These are phyloP conservation scores for Cornus florida DNA, from an alignment of 148 eudicot species.

Conservation along the genomic window DNA sequence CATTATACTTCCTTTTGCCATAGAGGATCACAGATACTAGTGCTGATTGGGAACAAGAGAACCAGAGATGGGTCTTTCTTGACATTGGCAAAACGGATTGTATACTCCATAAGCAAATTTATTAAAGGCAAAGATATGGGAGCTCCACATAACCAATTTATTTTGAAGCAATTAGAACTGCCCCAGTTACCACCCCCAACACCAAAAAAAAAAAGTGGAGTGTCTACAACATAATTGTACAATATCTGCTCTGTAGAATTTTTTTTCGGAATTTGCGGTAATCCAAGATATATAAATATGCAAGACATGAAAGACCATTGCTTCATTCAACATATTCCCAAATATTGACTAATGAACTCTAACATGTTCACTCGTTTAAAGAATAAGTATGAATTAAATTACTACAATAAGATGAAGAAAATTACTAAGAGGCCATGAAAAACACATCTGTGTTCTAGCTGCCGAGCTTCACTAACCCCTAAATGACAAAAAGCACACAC, in stretches of 20 bases:
- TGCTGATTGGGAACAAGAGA: neutral
- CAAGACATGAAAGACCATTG: neutral
- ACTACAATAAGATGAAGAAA: constrained; percentile 39
- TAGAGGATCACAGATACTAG: too few species aligned
- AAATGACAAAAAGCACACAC: constrained; percentile 31
- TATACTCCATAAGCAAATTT: neutral
- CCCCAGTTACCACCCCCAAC: too few species aligned
- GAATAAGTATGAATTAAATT: constrained; percentile 11
- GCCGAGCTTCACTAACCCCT: constrained; percentile 60
- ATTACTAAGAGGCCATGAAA: constrained; percentile 44
- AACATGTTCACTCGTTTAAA: constrained; percentile 1
- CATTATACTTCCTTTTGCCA: neutral
- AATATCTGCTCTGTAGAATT: neutral
- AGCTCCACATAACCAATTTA: neutral
- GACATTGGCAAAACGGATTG: neutral
- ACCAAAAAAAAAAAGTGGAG: neutral
- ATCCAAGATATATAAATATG: neutral
- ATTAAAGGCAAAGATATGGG: neutral
- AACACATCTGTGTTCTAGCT: constrained; percentile 44
- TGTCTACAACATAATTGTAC: neutral
- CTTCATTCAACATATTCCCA: neutral
- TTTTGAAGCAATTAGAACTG: neutral
- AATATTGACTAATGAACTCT: neutral
- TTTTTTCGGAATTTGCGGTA: neutral
- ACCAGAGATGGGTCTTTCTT: too few species aligned